Evolutionary conservation across 2,329 filamentous ascomycete species (phyloP), one percentile per base, ranked within the genome.

Genomic region (Ascocoryne sarcoides): DNA sequence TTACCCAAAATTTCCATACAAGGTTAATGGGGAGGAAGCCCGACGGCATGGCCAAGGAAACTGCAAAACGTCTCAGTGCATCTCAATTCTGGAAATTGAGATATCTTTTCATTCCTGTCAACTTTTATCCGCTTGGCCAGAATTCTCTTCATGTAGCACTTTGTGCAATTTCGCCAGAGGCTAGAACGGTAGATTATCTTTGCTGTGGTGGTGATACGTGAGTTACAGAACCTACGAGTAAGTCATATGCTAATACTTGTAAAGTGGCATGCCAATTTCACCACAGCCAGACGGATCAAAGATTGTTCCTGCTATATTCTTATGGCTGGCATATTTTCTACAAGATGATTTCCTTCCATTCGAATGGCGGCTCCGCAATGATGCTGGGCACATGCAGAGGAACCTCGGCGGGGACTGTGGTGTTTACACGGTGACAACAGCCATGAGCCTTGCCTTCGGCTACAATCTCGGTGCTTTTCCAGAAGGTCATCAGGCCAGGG

Each of bases 171-270:
- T 44, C 38, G 7, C 46, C 46, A 4, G 43, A 46, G 17, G 40
- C 40, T 3, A 45, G 40, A 23, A 31, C 36, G 9, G 28, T 48
- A 8, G 46, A 48, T 36, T 46, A 48, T 34, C 17, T 48, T 3
- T 48, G 46, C 20, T 42, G 40, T 14, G 46, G 39, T 21, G 44
- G 44, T 17, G 40, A 46, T 30, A 43, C 23, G 44, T 48, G 28
- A 32, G 46, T 42, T 15, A 28, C 18, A 8, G 12, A 19, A 10
- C 10, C 21, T 21, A 10, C 20, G 28, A 2, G 17, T 28, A 20
- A 2, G 4, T 12, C 30, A 34, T 10, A 18, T 28, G 3, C 19
- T 29, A 40, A 26, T 8, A 14, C 30, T 17, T 30, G 12, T 15
- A 15, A 15, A 47, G 41, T 17, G 45, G 45, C 16, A 23, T 40